Base-by-base conservation (phyloP, 78 protist species). In the Emiliania huxleyi region DNA sequence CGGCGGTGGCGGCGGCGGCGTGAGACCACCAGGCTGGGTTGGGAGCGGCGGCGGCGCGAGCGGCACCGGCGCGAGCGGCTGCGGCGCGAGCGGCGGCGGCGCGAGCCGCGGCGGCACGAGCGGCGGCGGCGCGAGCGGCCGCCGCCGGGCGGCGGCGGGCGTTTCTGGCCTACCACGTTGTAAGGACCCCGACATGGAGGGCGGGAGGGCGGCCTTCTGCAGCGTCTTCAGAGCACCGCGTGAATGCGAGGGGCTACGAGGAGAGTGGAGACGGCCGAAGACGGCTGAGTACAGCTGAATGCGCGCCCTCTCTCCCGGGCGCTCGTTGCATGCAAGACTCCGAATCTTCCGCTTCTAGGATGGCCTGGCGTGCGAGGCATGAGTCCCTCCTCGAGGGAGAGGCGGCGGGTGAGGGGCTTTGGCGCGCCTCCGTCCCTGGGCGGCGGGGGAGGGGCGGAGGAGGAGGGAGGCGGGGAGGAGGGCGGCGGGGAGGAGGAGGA, bases 401-500 rank as follows among this genome's bases (percentile, higher is more conserved):
- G 62, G 15, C 62, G 62, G 62, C 29, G 62, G 15, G 62, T 15
- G 8, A 15, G 15, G 62, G 29, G 8, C 62, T 19, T 15, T 8
- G 29, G 62, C 62, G 29, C 29, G 15, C 8, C 8, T 52, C 29
- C 62, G 8, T 15, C 8, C 15, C 62, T 8, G 15, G 62, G 62
- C 62, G 62, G 8, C 15, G 62, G 29, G 62, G 29, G 62, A 52
- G 29, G 62, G 15, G 62, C 62, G 62, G 62, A 52, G 87, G 87
- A 79, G 87, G 87, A n/a, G 87, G 43, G 23, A 35, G 87, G 37
- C 43, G 49, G 6, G 87, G 87, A 79, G 87, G 87, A 79, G 87
- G 43, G 23, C 15, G 87, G 23, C 45, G 87, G 23, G 49, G 43
- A 79, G 22, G 87, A 79, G 87, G 87, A 8, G 87, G 43, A 40